Conservation (phyloP, 768 basidiomycete species). For the Lentinula aciculospora region DNA sequence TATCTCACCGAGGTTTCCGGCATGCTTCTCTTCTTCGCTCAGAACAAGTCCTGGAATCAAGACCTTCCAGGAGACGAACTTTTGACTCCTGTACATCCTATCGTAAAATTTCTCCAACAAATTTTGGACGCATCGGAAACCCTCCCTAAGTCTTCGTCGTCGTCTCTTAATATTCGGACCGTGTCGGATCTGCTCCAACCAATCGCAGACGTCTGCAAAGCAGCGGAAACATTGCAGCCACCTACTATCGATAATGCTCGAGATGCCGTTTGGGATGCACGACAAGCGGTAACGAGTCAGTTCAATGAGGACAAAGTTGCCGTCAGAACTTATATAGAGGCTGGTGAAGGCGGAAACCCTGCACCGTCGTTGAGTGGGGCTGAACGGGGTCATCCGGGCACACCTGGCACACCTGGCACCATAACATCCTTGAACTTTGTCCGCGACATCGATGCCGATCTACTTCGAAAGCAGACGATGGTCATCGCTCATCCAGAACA, state of each 20-base stretch:
- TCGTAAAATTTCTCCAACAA: neutral
- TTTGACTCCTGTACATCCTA: neutral
- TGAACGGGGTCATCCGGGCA: neutral
- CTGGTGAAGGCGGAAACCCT: neutral
- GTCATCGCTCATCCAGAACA: neutral
- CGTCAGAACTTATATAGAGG: neutral
- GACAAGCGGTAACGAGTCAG: neutral
- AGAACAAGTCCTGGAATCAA: neutral
- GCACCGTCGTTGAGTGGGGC: neutral
- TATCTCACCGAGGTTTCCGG: neutral
- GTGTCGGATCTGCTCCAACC: neutral
- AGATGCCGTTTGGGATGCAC: neutral
- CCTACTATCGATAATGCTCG: neutral
- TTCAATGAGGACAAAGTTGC: neutral
- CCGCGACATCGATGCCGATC: neutral
- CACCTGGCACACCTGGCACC: neutral
- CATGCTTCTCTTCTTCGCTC: constrained; percentile 1
- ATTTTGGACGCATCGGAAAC: neutral
- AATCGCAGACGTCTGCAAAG: neutral
- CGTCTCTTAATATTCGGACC: neutral
- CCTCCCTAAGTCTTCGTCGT: neutral
- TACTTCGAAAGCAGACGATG: neutral
- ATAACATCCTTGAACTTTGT: neutral
- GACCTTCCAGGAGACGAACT: neutral
- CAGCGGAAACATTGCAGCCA: neutral